Percentiles rank a stretch among this genome's conserved stretches.
These are phyloP conservation scores for Phymatotrichopsis omnivora DNA, from an alignment of 2,329 filamentous ascomycete species.

Conservation along the genomic window DNA sequence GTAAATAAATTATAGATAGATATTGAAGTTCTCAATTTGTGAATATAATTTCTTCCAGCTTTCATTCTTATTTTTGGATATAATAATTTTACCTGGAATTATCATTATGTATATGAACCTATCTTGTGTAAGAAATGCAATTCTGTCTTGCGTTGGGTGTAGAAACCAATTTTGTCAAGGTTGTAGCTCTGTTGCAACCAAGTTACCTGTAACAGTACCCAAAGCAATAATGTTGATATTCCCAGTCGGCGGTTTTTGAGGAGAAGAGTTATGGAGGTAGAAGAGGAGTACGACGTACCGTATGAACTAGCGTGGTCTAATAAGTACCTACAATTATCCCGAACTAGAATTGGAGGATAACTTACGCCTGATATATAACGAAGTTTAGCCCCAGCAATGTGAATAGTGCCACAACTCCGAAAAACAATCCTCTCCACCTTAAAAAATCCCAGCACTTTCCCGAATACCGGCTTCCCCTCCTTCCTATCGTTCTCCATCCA, in stretches of 20 bases:
- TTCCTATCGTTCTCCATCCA: slow-evolving; percentile 57
- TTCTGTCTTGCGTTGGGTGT: too few relatives aligned
- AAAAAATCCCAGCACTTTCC: slow-evolving; percentile 38
- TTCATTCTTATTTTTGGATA: too few relatives aligned
- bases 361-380: slow-evolving; percentile 66
- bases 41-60: too few relatives aligned
- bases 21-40: too few relatives aligned
- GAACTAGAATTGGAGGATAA: slow-evolving; percentile 19
- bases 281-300: slow-evolving; percentile 97
- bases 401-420: slow-evolving; percentile 52
- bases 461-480: slow-evolving; percentile 23
- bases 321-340: slow-evolving; percentile 1
- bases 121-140: too few relatives aligned
- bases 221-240: slow-evolving; percentile 54
- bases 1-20: too few relatives aligned
- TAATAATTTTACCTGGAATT: too few relatives aligned
- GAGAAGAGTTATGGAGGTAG: slow-evolving; percentile 73
- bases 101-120: too few relatives aligned
- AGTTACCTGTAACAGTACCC: slow-evolving; percentile 50
- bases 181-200: slow-evolving; percentile 68
- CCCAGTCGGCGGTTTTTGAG: slow-evolving; percentile 52
- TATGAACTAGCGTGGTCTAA: slow-evolving; percentile 58
- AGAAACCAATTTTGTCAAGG: too few relatives aligned
- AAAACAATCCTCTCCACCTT: slow-evolving; percentile 49
- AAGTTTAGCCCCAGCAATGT: slow-evolving; percentile 67